A percentile compares a stretch with the other conserved stretches of the same genome.
Conservation (phyloP, 2,329 filamentous ascomycete genomes). For the Calonectria leucothoes region DNA sequence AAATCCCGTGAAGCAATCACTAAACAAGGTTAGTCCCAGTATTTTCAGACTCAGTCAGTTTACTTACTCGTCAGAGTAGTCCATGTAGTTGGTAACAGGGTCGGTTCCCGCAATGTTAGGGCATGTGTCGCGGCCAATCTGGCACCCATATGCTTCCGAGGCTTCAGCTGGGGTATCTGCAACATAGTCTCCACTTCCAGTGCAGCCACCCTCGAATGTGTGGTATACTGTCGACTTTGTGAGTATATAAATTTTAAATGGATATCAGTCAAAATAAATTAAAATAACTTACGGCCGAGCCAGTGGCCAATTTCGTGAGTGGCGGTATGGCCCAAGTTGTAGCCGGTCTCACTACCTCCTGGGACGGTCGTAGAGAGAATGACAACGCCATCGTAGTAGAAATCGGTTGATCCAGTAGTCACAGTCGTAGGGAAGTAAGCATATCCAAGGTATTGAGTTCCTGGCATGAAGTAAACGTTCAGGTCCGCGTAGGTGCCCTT, state of each 20-base stretch:
- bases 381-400: constrained; percentile 54
- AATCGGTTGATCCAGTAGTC: constrained; percentile 28
- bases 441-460: constrained; percentile 49
- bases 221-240: constrained; percentile 46
- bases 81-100: constrained; percentile 53
- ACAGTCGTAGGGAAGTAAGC: constrained; percentile 56
- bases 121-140: constrained; percentile 48
- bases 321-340: constrained; percentile 43
- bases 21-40: background rate
- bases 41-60: rapidly evolving
- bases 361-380: constrained; percentile 52
- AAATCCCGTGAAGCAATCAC: constrained; percentile 39
- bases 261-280: background rate
- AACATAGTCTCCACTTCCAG: constrained; percentile 51
- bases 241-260: background rate
- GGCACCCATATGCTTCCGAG: constrained; percentile 49
- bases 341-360: constrained; percentile 49
- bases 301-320: constrained; percentile 55
- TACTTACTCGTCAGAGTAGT: constrained; percentile 55
- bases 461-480: constrained; percentile 49
- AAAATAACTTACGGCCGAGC: constrained; percentile 45
- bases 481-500: constrained; percentile 56
- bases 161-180: constrained; percentile 54
- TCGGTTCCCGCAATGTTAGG: constrained; percentile 46
- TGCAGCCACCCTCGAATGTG: constrained; percentile 52